Evolutionary conservation across 805 yeast genomes (phyloP), one percentile per base, ranked within the genome.

Genomic region (Metschnikowia amazonensis): DNA sequence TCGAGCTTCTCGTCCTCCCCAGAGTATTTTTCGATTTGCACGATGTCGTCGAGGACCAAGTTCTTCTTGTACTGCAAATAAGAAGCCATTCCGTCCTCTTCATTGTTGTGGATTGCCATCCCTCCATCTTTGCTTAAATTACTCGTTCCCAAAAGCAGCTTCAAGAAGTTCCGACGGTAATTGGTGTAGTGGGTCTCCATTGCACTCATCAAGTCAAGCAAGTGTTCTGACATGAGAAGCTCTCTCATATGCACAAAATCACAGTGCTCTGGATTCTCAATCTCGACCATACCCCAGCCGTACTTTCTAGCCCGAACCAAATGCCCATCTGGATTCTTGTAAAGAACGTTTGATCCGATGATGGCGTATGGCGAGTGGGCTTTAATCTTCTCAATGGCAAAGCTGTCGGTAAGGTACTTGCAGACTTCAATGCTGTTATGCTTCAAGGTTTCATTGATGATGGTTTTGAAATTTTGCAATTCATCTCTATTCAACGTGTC

Each of bases 201-300:
- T 6, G 89, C 74, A n/a, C 69, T 60, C 33, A 88, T 80, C 53
- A 90, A 75, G 58, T 89, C 96, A 41, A 86, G 76, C 84, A 88
- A 77, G 63, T 87, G 77, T 17, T 81, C 75, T 20, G 82, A 75
- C 65, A 90, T 71, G 40, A 90, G 67, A 31, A 88, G 65, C 29
- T 80, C 75, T 53, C 87, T 78, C 51, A 90, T 72, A 49, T 72
- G 72, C 24, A 65, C 51, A 58, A 89, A 89, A 61, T 92, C 97
- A 65, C 95, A 87, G 63, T 85, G 89, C 7, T 69, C 63, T 16
- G 76, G 77, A 61, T 88, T 84, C 58, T 86, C 96, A 33, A 87
- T 85, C 59, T 89, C 96, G 11, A 87, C 86, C 18, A 78, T 64
- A 0, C 97, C 97, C 97, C 97, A 90, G 14, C 70, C 74, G 67